Evolutionary conservation across 73 alveolate species (phyloP).

Genomic region (Blepharisma japonicum): DNA sequence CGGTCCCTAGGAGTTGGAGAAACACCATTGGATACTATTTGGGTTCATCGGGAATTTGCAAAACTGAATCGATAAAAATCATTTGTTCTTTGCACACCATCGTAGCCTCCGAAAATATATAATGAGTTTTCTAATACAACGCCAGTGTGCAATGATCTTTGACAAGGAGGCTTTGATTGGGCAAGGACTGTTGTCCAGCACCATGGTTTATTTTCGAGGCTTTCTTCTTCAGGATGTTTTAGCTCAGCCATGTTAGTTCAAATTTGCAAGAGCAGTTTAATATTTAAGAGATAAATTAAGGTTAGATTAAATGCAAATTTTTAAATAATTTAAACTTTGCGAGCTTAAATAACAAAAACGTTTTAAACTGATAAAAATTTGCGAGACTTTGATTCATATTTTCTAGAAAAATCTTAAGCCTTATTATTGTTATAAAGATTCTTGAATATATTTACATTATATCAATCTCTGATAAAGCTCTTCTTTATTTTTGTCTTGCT

Average conservation of each 20-base stretch:
- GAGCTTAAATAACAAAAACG: too few species aligned
- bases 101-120: slow-evolving; percentile 86
- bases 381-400: too few species aligned
- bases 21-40: not conserved
- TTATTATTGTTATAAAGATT: too few species aligned
- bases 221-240: slow-evolving; percentile 23
- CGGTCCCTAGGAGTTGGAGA: slow-evolving; percentile 69
- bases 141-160: slow-evolving; percentile 78
- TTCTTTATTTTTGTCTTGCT: too few species aligned
- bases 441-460: too few species aligned
- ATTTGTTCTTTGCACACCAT: slow-evolving; percentile 76
- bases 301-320: too few species aligned
- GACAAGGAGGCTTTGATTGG: slow-evolving; percentile 46
- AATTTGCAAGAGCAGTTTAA: too few species aligned
- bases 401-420: too few species aligned
- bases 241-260: slow-evolving; percentile 11
- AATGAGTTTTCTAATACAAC: slow-evolving; percentile 73
- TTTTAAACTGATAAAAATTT: too few species aligned
- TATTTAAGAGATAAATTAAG: too few species aligned
- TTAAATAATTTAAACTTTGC: too few species aligned
- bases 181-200: slow-evolving; percentile 24
- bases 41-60: not conserved
- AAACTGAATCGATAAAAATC: slow-evolving; percentile 77
- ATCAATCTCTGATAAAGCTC: too few species aligned
- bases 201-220: slow-evolving; percentile 20